Evolutionary conservation across 768 basidiomycete species (phyloP).

Genomic region (Mycena rebaudengoi): DNA sequence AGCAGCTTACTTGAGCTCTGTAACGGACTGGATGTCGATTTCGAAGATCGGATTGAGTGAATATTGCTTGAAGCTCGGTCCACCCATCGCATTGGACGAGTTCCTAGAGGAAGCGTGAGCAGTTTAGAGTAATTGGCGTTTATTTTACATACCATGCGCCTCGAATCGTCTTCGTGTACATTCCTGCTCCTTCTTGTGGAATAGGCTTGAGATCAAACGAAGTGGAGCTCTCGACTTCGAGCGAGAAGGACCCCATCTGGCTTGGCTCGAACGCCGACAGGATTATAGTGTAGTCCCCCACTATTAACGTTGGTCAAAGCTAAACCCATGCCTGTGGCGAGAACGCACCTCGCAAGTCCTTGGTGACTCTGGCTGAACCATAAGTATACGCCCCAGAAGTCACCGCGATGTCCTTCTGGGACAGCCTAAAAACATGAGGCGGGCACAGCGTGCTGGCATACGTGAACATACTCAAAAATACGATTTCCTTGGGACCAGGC

Average conservation of each 20-base stretch:
- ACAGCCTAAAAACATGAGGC: constrained; percentile 47
- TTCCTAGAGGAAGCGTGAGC: constrained; percentile 47
- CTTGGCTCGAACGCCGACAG: constrained; percentile 85
- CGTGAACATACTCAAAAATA: constrained; percentile 70
- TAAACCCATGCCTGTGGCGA: not conserved
- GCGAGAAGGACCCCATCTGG: constrained; percentile 69
- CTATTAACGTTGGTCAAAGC: not conserved
- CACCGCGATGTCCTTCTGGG: constrained; percentile 72
- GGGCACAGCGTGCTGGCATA: not conserved
- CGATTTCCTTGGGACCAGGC: constrained; percentile 82
- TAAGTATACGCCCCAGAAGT: constrained; percentile 87
- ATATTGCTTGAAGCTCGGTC: constrained; percentile 74
- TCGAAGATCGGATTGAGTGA: constrained; percentile 74
- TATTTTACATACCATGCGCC: constrained; percentile 72
- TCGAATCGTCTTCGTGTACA: constrained; percentile 76
- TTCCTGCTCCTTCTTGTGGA: constrained; percentile 89
- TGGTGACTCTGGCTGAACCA: constrained; percentile 68
- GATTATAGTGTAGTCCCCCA: constrained; percentile 83
- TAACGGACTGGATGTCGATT: constrained; percentile 57
- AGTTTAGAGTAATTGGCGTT: not conserved
- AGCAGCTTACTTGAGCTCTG: constrained; percentile 61
- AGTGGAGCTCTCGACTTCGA: constrained; percentile 69
- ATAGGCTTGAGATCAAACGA: constrained; percentile 72
- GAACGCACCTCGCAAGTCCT: constrained; percentile 59
- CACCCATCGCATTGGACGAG: constrained; percentile 65